A percentile compares a stretch with the other conserved stretches of the same genome.
Evolutionary conservation across 2,329 filamentous ascomycete species (phyloP).

Genomic region (Talaromyces sp.): DNA sequence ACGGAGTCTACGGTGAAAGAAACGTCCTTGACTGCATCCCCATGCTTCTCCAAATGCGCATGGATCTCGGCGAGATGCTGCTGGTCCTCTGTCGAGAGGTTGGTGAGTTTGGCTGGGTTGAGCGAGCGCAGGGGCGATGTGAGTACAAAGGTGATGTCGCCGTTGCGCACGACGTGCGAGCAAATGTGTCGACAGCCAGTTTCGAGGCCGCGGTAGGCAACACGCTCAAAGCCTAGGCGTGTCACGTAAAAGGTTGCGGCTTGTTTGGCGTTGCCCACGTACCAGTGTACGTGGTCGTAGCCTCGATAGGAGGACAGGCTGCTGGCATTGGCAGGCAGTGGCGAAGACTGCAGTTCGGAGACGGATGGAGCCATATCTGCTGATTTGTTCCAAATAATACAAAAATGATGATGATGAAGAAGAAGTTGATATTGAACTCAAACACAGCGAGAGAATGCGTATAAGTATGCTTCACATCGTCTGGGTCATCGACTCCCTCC

Average conservation of each 20-base stretch:
- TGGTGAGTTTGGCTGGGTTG: slow-evolving; percentile 36
- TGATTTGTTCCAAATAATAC: neutral
- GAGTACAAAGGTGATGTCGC: slow-evolving; percentile 39
- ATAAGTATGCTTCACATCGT: neutral
- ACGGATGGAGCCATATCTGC: slow-evolving; percentile 13
- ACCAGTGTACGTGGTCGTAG: slow-evolving; percentile 94
- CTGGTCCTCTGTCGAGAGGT: slow-evolving; percentile 60
- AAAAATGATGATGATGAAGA: neutral
- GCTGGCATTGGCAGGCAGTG: slow-evolving; percentile 12
- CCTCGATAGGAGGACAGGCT: slow-evolving; percentile 55
- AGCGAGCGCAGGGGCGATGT: slow-evolving; percentile 51
- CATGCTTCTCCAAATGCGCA: slow-evolving; percentile 76
- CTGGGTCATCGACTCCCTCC: neutral
- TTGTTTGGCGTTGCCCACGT: slow-evolving; percentile 95
- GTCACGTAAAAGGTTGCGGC: slow-evolving; percentile 82
- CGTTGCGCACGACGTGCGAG: slow-evolving; percentile 63
- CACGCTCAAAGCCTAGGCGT: slow-evolving; percentile 75
- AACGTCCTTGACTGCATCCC: slow-evolving; percentile 92
- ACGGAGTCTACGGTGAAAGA: slow-evolving; percentile 92
- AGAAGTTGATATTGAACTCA: neutral
- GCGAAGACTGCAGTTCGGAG: slow-evolving; percentile 6
- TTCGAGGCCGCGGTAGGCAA: slow-evolving; percentile 85
- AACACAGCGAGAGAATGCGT: neutral
- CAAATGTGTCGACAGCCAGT: slow-evolving; percentile 77
- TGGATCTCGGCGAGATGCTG: slow-evolving; percentile 69